phyloP scores from a whole-genome alignment of 441 rosid genomes.

The Gossypium gossypioides region DNA sequence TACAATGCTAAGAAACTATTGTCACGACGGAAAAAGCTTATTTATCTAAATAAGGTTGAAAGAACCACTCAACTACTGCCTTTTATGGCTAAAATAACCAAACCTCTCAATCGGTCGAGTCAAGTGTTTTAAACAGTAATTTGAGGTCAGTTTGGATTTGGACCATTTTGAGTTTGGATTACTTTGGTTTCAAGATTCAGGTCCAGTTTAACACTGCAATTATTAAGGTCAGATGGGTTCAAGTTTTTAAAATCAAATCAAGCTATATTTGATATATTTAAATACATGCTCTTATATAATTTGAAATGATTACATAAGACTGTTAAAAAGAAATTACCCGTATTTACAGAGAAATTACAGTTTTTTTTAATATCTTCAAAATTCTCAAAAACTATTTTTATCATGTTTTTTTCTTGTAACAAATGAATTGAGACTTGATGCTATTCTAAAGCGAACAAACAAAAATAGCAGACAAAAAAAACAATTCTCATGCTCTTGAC shows the following conservation, averaged over 20 bases:
- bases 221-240: neutral
- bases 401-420: neutral
- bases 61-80: neutral
- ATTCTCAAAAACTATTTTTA: neutral
- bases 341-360: neutral
- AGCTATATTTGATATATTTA: neutral
- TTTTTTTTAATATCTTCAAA: neutral
- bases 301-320: neutral
- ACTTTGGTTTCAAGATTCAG: neutral
- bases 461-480: neutral
- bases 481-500: neutral
- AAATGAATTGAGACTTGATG: neutral
- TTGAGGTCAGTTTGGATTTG: neutral
- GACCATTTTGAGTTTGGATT: neutral
- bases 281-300: neutral
- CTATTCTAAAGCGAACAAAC: neutral
- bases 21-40: neutral
- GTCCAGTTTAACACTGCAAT: neutral
- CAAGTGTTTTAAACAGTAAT: neutral
- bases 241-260: neutral
- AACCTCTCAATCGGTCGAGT: neutral
- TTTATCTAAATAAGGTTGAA: neutral
- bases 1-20: neutral
- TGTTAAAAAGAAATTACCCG: neutral
- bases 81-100: neutral